These are phyloP conservation scores for Hapsidospora chrysogenum DNA, from an alignment of 495 filamentous ascomycete species.

Conservation along the genomic window DNA sequence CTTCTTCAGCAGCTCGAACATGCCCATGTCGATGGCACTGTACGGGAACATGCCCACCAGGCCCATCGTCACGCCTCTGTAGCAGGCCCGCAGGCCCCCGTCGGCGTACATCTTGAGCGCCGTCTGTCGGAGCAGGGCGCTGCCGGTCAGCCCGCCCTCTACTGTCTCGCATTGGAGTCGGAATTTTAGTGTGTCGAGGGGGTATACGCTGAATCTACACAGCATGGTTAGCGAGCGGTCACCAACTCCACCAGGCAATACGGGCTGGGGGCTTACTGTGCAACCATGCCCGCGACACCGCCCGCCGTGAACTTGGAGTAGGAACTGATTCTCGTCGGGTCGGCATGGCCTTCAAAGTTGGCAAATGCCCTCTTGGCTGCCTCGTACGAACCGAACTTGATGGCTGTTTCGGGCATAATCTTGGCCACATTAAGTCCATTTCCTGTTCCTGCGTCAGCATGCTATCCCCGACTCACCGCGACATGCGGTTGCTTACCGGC, in stretches of 20 bases:
- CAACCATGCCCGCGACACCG: constrained; percentile 80
- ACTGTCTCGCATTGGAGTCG: constrained; percentile 89
- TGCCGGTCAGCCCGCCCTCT: constrained; percentile 66
- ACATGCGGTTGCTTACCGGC: constrained; percentile 45
- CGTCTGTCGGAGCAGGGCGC: constrained; percentile 65
- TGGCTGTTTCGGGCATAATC: constrained; percentile 95
- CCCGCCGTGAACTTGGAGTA: constrained; percentile 84
- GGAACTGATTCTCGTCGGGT: constrained; percentile 59
- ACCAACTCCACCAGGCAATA: too few species aligned
- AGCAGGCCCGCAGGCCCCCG: constrained; percentile 60
- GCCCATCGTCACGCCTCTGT: constrained; percentile 84
- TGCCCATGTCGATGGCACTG: constrained; percentile 88
- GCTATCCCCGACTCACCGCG: too few species aligned
- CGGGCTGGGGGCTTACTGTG: constrained; percentile 56
- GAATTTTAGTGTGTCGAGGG: constrained; percentile 95
- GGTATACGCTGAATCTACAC: constrained; percentile 66
- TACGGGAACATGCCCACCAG: constrained; percentile 95
- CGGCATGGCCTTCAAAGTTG: constrained; percentile 71
- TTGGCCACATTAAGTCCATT: constrained; percentile 95
- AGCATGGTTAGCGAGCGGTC: not conserved
- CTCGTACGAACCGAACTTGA: constrained; percentile 95
- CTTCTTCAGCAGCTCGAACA: constrained; percentile 83
- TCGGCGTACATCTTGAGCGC: constrained; percentile 68
- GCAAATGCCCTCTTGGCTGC: constrained; percentile 80
- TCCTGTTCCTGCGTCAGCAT: constrained; percentile 41